Evolutionary conservation across 1,284 basidiomycete genomes (phyloP).

Genomic region (Lentinula novae-zelandiae): DNA sequence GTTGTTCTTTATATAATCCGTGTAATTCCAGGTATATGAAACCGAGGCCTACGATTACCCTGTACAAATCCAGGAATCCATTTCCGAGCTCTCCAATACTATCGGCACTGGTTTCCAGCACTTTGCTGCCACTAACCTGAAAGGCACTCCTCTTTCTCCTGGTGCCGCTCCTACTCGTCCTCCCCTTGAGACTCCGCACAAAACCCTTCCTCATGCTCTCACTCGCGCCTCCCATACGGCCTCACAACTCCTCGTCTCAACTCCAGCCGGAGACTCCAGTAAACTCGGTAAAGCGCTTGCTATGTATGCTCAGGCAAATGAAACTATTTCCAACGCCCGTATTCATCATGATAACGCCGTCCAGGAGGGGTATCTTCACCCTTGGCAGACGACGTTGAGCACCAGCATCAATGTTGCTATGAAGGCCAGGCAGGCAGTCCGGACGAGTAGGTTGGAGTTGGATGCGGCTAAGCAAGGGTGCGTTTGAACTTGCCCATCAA

Average conservation of each 20-base stretch:
- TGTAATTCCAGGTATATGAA: slow-evolving; percentile 59
- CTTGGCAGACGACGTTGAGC: slow-evolving; percentile 89
- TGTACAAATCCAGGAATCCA: slow-evolving; percentile 71
- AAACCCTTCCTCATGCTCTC: slow-evolving; percentile 95
- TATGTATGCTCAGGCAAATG: slow-evolving; percentile 81
- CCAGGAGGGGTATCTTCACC: slow-evolving; percentile 72
- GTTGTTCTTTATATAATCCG: not conserved
- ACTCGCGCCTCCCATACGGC: slow-evolving; percentile 77
- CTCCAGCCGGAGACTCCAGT: slow-evolving; percentile 50
- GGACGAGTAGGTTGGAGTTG: slow-evolving; percentile 74
- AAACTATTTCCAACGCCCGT: slow-evolving; percentile 85
- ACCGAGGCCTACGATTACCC: slow-evolving; percentile 89
- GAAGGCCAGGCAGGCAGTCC: slow-evolving; percentile 88
- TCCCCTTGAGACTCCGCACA: slow-evolving; percentile 63
- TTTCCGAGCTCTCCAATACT: slow-evolving; percentile 67
- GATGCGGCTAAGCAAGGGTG: slow-evolving; percentile 65
- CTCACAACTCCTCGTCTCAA: slow-evolving; percentile 50
- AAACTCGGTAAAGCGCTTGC: slow-evolving; percentile 76
- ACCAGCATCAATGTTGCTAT: slow-evolving; percentile 83
- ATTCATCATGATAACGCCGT: slow-evolving; percentile 82
- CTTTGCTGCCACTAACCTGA: slow-evolving; percentile 87
- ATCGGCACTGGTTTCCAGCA: slow-evolving; percentile 78
- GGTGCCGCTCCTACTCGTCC: slow-evolving; percentile 70
- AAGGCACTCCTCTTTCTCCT: slow-evolving; percentile 54
- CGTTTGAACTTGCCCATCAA: slow-evolving; percentile 17